Evolutionary conservation across 2,329 filamentous ascomycete species (phyloP).

Genomic region (Colletotrichum euphorbiae): DNA sequence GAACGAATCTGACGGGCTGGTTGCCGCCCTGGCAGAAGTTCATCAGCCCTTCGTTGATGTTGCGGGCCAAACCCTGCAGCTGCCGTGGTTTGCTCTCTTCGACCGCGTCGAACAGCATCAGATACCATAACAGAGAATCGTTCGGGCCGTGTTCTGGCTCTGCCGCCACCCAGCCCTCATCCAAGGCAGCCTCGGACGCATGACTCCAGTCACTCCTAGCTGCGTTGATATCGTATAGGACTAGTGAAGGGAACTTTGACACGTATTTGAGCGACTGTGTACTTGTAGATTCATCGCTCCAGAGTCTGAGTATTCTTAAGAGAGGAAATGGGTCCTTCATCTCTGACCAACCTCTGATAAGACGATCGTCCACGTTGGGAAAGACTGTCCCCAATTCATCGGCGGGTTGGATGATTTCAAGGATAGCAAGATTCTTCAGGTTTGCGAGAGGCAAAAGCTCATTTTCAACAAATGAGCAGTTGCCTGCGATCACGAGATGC

Average conservation of each 20-base stretch:
- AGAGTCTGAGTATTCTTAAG: constrained; percentile 60
- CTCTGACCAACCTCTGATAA: constrained; percentile 60
- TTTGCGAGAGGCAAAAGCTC: constrained; percentile 56
- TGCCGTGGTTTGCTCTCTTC: constrained; percentile 43
- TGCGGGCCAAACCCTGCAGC: constrained; percentile 46
- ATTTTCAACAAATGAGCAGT: constrained; percentile 49
- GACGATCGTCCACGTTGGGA: constrained; percentile 56
- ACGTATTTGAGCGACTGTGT: constrained; percentile 55
- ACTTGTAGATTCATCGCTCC: constrained; percentile 55
- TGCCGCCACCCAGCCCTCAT: constrained; percentile 51
- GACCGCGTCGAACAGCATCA: constrained; percentile 50
- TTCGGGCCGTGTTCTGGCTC: constrained; percentile 43
- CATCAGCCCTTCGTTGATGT: constrained; percentile 51
- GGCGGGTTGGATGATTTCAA: constrained; percentile 58
- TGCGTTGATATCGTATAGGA: constrained; percentile 57
- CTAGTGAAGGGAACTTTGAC: constrained; percentile 57
- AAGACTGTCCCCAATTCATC: constrained; percentile 46
- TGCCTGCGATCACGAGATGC: constrained; percentile 54
- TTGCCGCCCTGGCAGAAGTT: constrained; percentile 39
- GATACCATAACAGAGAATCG: constrained; percentile 50
- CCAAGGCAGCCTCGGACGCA: constrained; percentile 42
- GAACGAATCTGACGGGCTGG: constrained; percentile 48
- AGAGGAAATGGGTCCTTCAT: constrained; percentile 56
- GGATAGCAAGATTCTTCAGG: constrained; percentile 59
- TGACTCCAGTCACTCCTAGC: constrained; percentile 51